Conservation (phyloP, 129 eudicot species). For the Arctium lappa region DNA sequence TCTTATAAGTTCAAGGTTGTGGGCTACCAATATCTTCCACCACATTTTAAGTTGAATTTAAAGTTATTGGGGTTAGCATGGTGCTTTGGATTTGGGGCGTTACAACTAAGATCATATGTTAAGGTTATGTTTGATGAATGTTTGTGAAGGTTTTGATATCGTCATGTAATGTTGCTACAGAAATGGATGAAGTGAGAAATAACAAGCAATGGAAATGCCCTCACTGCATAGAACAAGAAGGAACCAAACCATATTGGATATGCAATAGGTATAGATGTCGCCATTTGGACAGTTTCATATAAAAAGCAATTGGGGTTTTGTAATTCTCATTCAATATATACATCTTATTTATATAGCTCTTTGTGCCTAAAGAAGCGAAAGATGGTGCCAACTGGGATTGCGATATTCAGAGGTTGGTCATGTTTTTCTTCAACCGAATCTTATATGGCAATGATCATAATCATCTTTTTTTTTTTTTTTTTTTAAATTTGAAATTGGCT, state of each 20-base stretch:
- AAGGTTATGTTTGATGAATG: not conserved
- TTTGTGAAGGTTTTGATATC: not conserved
- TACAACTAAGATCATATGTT: not conserved
- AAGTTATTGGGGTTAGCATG: not conserved
- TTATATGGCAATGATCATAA: not conserved
- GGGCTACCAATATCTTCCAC: not conserved
- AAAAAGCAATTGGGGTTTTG: not conserved
- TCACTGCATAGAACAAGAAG: constrained; percentile 64
- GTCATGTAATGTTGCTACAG: constrained; percentile 16
- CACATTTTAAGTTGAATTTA: not conserved
- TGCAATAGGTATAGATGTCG: constrained; percentile 53
- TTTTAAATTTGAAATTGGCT: not conserved
- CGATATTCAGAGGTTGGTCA: constrained; percentile 63
- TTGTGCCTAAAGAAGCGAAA: constrained; percentile 62
- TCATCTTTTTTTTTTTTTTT: not conserved
- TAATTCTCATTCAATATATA: not conserved
- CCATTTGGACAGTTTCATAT: not conserved
- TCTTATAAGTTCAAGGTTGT: not conserved
- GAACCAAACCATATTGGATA: constrained; percentile 66
- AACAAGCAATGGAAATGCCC: constrained; percentile 76
- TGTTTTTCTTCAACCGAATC: not conserved
- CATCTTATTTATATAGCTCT: constrained; percentile 38
- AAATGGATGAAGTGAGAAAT: constrained; percentile 68
- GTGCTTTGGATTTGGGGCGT: no score
- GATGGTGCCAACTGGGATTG: constrained; percentile 71